Evolutionary conservation across 2,329 filamentous ascomycete genomes (phyloP).

Genomic region (Fusarium sp.): DNA sequence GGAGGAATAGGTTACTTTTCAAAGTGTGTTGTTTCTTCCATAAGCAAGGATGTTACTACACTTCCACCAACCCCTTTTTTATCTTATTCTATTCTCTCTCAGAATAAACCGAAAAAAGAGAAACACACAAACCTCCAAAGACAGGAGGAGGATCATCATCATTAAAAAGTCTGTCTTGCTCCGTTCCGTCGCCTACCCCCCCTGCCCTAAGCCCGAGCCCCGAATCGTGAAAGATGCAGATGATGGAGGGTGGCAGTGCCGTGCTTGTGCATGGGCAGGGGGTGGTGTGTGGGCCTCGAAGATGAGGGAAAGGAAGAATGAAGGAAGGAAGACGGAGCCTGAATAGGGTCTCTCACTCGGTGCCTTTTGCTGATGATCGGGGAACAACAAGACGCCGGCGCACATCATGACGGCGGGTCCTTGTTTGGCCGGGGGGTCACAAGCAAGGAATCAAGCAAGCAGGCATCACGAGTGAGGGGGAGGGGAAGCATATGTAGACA

Average conservation of each 20-base stretch:
- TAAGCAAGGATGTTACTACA: neutral
- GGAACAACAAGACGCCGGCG: neutral
- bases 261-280: conserved; percentile 31
- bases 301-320: neutral
- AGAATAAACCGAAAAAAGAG: neutral
- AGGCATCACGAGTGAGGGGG: neutral
- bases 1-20: conserved; percentile 16
- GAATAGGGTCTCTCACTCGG: neutral
- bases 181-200: too few relatives aligned
- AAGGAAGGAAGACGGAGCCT: neutral
- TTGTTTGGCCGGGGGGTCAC: neutral
- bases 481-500: neutral
- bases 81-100: neutral
- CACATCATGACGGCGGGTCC: neutral
- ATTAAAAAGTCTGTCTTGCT: neutral
- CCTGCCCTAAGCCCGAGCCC: conserved; percentile 10
- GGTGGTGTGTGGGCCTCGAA: conserved; percentile 30
- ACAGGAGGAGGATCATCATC: neutral
- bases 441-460: neutral
- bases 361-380: conserved; percentile 7
- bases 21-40: conserved; percentile 20
- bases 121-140: neutral
- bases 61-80: neutral
- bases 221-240: conserved; percentile 27
- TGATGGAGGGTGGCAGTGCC: conserved; percentile 37